Percentiles rank a stretch among this genome's conserved stretches.
Conservation (phyloP, 129 eudicot species). For the Heracleum sosnowskyi region DNA sequence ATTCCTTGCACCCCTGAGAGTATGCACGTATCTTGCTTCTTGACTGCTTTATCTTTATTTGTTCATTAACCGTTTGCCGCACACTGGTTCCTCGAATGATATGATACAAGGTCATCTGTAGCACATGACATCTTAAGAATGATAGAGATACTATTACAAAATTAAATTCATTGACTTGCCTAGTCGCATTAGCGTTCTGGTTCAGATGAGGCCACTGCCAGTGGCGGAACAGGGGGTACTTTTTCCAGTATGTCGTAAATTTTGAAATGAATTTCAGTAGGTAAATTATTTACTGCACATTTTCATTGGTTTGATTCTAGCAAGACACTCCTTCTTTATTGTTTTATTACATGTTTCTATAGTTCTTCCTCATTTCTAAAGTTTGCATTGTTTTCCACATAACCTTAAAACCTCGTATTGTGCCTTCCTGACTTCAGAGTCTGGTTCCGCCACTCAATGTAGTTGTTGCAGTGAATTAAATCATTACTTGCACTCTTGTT, state of each 20-base stretch:
- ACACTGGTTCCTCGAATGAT: neutral
- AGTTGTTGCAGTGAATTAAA: neutral
- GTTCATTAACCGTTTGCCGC: neutral
- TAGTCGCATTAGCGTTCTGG: neutral
- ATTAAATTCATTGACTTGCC: neutral
- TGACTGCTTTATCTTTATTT: neutral
- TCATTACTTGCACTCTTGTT: neutral
- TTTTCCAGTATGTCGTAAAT: neutral
- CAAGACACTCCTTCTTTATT: too few species aligned
- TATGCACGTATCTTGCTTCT: conserved; percentile 25
- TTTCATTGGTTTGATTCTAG: too few species aligned
- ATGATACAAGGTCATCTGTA: neutral
- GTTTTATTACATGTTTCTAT: neutral
- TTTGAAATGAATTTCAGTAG: too few species aligned
- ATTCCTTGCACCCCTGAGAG: conserved; percentile 79
- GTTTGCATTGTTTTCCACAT: neutral
- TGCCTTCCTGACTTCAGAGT: neutral
- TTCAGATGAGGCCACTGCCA: neutral
- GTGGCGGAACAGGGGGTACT: neutral
- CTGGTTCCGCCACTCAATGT: neutral
- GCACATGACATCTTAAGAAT: neutral
- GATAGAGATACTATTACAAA: too few species aligned
- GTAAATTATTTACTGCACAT: too few species aligned
- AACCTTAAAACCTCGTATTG: neutral
- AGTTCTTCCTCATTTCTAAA: neutral